A percentile compares a stretch with the other conserved stretches of the same genome.
Conservation (phyloP, 805 yeast genomes). For the Danielia reshetovae region DNA sequence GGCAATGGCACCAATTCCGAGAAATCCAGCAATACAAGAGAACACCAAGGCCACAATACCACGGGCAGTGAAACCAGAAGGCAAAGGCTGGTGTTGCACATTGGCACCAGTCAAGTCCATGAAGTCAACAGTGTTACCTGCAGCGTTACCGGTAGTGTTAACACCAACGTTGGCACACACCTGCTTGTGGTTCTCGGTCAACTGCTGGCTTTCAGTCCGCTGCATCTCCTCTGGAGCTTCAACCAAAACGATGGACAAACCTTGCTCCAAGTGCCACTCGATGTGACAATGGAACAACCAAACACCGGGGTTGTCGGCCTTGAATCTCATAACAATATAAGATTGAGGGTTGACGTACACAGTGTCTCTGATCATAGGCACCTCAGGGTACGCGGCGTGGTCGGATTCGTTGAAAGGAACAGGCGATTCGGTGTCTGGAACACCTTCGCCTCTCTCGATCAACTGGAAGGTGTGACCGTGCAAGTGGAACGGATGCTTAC, state of each 20-base stretch:
- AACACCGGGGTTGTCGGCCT: conserved; percentile 94
- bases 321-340: conserved; percentile 79
- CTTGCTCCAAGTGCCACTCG: conserved; percentile 97
- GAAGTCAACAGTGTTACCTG: conserved; percentile 64
- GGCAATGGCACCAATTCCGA: conserved; percentile 75
- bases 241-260: conserved; percentile 72
- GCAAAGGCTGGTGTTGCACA: conserved; percentile 62
- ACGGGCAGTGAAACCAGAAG: conserved; percentile 87
- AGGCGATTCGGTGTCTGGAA: conserved; percentile 51
- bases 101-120: conserved; percentile 72
- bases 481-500: conserved; percentile 95
- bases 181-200: conserved; percentile 57
- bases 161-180: conserved; percentile 60
- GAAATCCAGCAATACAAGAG: conserved; percentile 78
- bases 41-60: conserved; percentile 94
- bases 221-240: conserved; percentile 81
- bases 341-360: conserved; percentile 79
- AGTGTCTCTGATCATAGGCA: conserved; percentile 84
- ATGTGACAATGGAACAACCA: conserved; percentile 99
- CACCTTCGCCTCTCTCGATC: conserved; percentile 63
- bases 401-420: conserved; percentile 51
- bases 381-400: conserved; percentile 50
- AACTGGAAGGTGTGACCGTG: conserved; percentile 93
- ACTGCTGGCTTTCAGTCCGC: conserved; percentile 42
- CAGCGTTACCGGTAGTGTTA: conserved; percentile 76